Conservation (phyloP, 2,329 filamentous ascomycete genomes). For the Arthrobotrys iridis region DNA sequence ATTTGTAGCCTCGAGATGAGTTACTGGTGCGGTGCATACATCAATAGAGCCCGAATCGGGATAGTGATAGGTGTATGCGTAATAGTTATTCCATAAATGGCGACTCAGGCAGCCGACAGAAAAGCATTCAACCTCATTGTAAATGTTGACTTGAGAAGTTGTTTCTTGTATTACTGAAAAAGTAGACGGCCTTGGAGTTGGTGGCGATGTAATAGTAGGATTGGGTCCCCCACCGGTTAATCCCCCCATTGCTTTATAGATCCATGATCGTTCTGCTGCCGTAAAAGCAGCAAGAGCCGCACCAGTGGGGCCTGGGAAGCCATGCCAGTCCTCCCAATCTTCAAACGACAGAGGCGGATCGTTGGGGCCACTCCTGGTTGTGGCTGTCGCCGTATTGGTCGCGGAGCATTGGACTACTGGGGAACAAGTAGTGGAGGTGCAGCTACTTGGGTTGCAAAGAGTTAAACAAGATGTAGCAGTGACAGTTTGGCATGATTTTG, state of each 20-base stretch:
- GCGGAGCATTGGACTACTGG: neutral
- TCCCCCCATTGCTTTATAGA: neutral
- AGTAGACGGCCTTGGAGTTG: neutral
- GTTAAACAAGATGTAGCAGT: neutral
- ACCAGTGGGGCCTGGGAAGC: neutral
- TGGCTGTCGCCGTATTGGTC: neutral
- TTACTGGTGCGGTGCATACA: neutral
- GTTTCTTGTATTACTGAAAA: neutral
- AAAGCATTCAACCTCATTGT: neutral
- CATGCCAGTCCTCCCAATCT: neutral
- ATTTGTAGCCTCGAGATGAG: neutral
- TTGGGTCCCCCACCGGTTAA: neutral
- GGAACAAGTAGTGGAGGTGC: neutral
- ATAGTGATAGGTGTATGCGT: neutral
- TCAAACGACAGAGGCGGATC: neutral
- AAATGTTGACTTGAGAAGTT: constrained; percentile 1
- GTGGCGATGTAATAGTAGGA: neutral
- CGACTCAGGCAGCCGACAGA: neutral
- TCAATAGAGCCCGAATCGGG: neutral
- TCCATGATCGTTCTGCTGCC: neutral
- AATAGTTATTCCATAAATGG: neutral
- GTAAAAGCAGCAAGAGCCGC: neutral
- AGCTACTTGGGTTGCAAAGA: constrained; percentile 2
- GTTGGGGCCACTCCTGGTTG: neutral
- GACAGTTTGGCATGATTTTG: neutral